Base-by-base conservation (phyloP, 768 basidiomycete genomes). In the Rhodosporidiobolus sp. region DNA sequence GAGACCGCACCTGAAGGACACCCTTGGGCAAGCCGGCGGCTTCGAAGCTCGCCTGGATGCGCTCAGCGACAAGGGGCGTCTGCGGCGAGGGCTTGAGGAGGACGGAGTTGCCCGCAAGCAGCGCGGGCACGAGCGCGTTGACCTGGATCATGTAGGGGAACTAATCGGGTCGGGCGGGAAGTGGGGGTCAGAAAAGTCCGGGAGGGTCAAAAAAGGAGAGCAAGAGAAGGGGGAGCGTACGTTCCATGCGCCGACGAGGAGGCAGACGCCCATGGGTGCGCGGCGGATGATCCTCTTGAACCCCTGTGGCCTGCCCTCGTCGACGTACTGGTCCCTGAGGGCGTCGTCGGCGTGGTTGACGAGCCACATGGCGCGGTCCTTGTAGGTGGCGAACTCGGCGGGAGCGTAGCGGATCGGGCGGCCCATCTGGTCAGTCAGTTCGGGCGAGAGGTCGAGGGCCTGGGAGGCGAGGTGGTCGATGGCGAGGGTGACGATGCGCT, bases 81-180 rank as follows among this genome's bases (percentile, higher is more conserved):
- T 99, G 96, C 0, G 96, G 96, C 3, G 94, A 95, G 0, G 96
- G 95, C 80, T 98, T 99, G 79, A 98, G 83, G 56, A 99, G 80
- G 19, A 97, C 90, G 0, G 91, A 82, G 80, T 99, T 98, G 43
- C 96, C 85, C 10, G 94, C 88, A 38, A 98, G 83, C 74, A 99
- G 83, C 1, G 93, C 91, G 3, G 96, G 96, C 32, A 99, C 85
- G 62, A 98, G 87, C 7, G 91, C 88, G 81, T 99, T 99, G 81
- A 97, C 86, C 49, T 91, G 87, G 48, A 88, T 89, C 45, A 98
- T 87, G 82, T 93, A 70, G 56, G 52, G 50, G 52, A 69, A 58
- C 63, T 71, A 35, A 54, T 17, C 14, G 3, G 19, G 22, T 58
- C 20, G 43, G 52, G 34, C 61, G 26, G 9, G n/a, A 57, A 43